Conservation (phyloP, 345 rosid genomes). For the Aurinia saxatilis region DNA sequence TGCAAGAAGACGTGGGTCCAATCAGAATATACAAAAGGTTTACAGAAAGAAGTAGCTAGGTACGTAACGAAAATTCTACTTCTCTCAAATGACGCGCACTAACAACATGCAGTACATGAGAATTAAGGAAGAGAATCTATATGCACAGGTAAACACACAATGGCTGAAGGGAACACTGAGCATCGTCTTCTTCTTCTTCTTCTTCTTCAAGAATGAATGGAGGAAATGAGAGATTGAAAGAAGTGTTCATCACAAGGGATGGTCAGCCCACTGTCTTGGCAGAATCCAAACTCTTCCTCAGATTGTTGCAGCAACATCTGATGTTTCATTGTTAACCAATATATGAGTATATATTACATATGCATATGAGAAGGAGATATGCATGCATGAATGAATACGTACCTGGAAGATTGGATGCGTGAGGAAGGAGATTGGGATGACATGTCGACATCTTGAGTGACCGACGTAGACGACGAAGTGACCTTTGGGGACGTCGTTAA, state of each 20-base stretch:
- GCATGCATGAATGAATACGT: background rate
- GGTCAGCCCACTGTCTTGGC: conserved; percentile 21
- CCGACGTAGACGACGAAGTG: conserved; percentile 91
- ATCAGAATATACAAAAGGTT: conserved; percentile 1
- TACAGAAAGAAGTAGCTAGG: background rate
- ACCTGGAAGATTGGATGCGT: conserved; percentile 60
- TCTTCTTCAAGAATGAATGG: conserved; percentile 15
- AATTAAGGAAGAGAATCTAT: background rate
- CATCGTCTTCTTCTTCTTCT: background rate
- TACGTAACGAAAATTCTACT: conserved; percentile 10
- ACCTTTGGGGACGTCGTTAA: conserved; percentile 73
- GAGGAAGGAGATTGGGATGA: conserved; percentile 67
- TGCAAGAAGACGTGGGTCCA: conserved; percentile 4
- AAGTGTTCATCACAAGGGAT: conserved; percentile 27
- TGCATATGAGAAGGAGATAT: background rate
- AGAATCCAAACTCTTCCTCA: conserved; percentile 29
- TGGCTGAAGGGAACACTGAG: background rate
- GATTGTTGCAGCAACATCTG: conserved; percentile 27
- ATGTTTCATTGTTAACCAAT: background rate
- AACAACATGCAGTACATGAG: background rate
- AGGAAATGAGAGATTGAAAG: conserved; percentile 19
- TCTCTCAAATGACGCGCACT: conserved; percentile 16
- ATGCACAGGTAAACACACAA: background rate
- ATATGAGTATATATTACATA: background rate
- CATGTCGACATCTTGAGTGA: conserved; percentile 58